Conservation (phyloP, 2,329 filamentous ascomycete genomes). For the Fusarium musae region DNA sequence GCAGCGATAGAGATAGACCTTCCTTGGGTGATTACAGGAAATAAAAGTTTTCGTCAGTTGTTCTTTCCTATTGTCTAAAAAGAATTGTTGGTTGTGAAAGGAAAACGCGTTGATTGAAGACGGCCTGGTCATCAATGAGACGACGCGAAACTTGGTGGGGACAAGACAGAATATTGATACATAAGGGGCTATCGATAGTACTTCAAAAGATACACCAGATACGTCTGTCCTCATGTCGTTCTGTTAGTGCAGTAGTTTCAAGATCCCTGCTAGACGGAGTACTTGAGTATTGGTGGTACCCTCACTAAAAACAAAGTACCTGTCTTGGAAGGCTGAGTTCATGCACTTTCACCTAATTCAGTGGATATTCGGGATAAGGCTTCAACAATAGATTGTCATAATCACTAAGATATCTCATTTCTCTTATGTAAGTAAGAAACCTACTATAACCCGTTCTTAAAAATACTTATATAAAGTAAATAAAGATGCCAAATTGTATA, state of each 20-base stretch:
- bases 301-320: fast-evolving
- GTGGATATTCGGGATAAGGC: fast-evolving
- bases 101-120: too few relatives aligned
- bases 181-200: fast-evolving
- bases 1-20: background rate
- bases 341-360: fast-evolving
- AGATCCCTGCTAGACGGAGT: fast-evolving
- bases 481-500: too few relatives aligned
- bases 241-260: fast-evolving
- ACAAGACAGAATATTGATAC: fast-evolving
- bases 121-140: background rate
- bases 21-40: background rate
- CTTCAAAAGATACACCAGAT: too few relatives aligned
- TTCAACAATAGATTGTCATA: fast-evolving
- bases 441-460: fast-evolving
- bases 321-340: fast-evolving
- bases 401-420: fast-evolving
- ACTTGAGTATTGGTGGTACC: fast-evolving
- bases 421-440: fast-evolving
- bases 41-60: background rate
- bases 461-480: too few relatives aligned
- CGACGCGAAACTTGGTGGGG: background rate
- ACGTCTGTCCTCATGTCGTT: too few relatives aligned
- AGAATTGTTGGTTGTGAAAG: background rate
- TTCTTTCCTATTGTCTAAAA: fast-evolving